Base-by-base conservation (phyloP, 1,284 basidiomycete genomes). In the Trametes hirsuta region DNA sequence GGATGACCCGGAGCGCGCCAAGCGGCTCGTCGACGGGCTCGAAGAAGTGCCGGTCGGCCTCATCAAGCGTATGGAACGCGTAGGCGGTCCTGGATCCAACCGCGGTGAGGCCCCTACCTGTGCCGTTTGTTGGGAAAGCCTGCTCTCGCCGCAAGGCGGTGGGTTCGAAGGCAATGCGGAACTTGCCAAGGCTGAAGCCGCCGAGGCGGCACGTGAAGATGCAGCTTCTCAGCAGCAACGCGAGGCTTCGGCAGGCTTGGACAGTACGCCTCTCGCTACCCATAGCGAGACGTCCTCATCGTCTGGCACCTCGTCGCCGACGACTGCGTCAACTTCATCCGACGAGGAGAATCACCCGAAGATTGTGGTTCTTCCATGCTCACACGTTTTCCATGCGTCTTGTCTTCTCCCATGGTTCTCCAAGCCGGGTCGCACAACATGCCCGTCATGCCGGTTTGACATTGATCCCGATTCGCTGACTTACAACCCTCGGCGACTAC, bases 371-470 rank as follows among this genome's bases (percentile, higher is more conserved):
- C 81, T 93, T 18, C 90, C 90, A 4, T 93, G 90, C 68, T 83
- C 88, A 11, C 90, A 93, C 71, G 84, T 90, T 49, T 93, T 92
- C 76, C 90, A 93, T 67, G 82, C 86, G 2, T 78, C 84, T 0
- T 93, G 90, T 72, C 80, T 93, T 24, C 71, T 88, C 2, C 90
- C 90, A 0, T 93, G 90, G 90, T 92, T 92, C 72, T 84, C 88
- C 6, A 79, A 87, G 58, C 87, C 87, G 11, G 80, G 79, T 47
- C 88, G 89, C 64, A 91, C 90, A 30, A 92, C 90, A 1, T 93
- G 90, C 67, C 90, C 90, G 0, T 87, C 88, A 0, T 93, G 90
- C 73, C 77, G 90, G 61, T 92, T 92, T 67, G 86, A 93, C 64
- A 81, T 93, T 55, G 90, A 93, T 68, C 90, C 90, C 0, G 85